Percentiles rank a stretch among this genome's conserved stretches.
phyloP scores from a whole-genome alignment of 139 green algal genomes.

The Haematococcus lacustris region DNA sequence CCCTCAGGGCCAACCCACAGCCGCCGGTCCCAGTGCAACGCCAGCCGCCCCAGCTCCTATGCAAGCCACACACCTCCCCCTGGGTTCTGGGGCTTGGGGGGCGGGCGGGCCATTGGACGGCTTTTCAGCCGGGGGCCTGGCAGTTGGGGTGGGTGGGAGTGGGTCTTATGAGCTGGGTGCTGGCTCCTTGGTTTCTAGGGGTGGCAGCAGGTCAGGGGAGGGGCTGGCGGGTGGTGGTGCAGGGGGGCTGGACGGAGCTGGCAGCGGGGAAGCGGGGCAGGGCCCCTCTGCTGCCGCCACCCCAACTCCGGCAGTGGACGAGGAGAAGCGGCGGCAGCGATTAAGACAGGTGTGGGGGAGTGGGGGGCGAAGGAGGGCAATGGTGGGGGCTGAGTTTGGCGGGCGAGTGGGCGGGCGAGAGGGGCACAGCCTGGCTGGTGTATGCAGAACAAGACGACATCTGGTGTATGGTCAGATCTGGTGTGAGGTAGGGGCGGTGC shows the following conservation, averaged over 20 bases:
- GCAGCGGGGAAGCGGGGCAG: too few species aligned
- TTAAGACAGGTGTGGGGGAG: conserved; percentile 7
- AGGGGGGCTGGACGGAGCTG: neutral
- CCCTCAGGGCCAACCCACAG: neutral
- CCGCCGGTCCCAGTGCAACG: neutral
- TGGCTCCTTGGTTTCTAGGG: neutral
- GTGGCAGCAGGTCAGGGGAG: neutral
- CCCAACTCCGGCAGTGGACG: too few species aligned
- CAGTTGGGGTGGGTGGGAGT: neutral
- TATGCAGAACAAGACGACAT: too few species aligned
- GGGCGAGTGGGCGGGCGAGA: neutral
- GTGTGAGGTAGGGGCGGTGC: neutral
- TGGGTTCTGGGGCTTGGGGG: neutral
- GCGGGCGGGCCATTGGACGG: neutral
- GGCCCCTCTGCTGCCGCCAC: too few species aligned
- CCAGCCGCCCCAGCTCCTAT: neutral
- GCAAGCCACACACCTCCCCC: neutral
- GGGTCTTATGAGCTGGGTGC: neutral
- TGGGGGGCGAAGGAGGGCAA: neutral
- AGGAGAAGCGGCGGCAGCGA: conserved; percentile 23
- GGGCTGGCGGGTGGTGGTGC: neutral
- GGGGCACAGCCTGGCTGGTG: neutral
- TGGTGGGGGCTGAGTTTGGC: neutral
- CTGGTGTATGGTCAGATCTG: neutral
- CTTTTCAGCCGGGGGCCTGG: neutral